Conservation (phyloP, 495 filamentous ascomycete genomes). For the Neurospora africana region DNA sequence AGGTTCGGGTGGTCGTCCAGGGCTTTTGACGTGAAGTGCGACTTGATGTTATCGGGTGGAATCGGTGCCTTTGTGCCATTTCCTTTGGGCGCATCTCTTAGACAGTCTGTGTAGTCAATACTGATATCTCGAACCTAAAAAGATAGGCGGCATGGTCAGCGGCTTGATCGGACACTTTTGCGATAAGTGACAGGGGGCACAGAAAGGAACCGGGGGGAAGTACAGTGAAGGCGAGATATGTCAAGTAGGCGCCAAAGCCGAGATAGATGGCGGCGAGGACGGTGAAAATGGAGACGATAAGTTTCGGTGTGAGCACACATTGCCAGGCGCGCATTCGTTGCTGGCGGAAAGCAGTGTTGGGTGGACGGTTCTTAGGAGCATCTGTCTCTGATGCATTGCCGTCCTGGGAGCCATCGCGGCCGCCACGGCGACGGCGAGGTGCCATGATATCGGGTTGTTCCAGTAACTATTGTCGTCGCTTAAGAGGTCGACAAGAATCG, state of each 20-base stretch:
- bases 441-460: slow-evolving; percentile 17
- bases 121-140: slow-evolving; percentile 75
- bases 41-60: slow-evolving; percentile 43
- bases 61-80: slow-evolving; percentile 27
- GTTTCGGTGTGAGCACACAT: slow-evolving; percentile 27
- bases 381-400: slow-evolving; percentile 11
- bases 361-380: slow-evolving; percentile 24
- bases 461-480: background rate
- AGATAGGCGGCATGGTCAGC: slow-evolving; percentile 15
- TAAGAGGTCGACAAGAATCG: background rate
- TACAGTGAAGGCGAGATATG: slow-evolving; percentile 25
- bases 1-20: slow-evolving; percentile 15
- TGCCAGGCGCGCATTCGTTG: slow-evolving; percentile 30
- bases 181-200: background rate
- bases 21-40: slow-evolving; percentile 51
- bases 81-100: slow-evolving; percentile 34
- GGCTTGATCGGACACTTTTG: slow-evolving; percentile 17
- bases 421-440: slow-evolving; percentile 25
- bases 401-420: slow-evolving; percentile 13
- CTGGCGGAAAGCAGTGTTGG: slow-evolving; percentile 28
- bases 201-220: background rate
- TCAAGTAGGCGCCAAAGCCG: slow-evolving; percentile 25
- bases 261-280: slow-evolving; percentile 26
- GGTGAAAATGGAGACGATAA: slow-evolving; percentile 28
- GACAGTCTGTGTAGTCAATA: slow-evolving; percentile 83